phyloP scores from a whole-genome alignment of 2,329 filamentous ascomycete species.

The Pezicula carpinea region DNA sequence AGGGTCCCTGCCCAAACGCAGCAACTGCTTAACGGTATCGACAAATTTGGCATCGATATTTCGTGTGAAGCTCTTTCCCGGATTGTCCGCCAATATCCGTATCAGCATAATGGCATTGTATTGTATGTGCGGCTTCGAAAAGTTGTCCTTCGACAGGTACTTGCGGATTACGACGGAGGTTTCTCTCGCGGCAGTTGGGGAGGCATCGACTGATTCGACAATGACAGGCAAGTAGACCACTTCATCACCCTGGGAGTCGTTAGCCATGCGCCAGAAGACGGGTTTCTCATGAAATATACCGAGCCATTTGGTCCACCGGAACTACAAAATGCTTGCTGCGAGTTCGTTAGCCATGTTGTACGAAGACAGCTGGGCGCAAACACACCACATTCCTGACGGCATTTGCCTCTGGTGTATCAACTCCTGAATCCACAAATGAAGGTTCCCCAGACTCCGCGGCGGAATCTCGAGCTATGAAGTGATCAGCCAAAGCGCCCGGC shows the following conservation, averaged over 20 bases:
- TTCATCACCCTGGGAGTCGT: conserved; percentile 65
- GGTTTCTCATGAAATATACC: conserved; percentile 33
- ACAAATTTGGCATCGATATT: conserved; percentile 85
- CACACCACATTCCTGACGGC: conserved; percentile 63
- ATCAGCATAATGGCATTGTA: conserved; percentile 97
- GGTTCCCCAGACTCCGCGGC: conserved; percentile 8
- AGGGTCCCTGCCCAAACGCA: conserved; percentile 66
- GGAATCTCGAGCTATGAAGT: conserved; percentile 9
- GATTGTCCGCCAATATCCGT: conserved; percentile 88
- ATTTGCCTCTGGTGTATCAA: conserved; percentile 63
- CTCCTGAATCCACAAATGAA: conserved; percentile 22
- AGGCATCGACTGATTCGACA: conserved; percentile 92
- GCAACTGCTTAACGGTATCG: conserved; percentile 66
- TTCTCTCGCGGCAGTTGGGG: conserved; percentile 76
- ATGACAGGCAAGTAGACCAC: conserved; percentile 89
- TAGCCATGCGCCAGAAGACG: conserved; percentile 5
- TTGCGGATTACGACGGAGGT: conserved; percentile 78
- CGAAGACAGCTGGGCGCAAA: conserved; percentile 9
- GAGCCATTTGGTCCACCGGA: conserved; percentile 56
- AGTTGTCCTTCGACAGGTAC: conserved; percentile 72
- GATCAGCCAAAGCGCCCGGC: conserved; percentile 1
- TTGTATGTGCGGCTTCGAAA: conserved; percentile 63
- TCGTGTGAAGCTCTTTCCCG: conserved; percentile 83
- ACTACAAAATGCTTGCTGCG: conserved; percentile 76
- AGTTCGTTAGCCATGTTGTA: conserved; percentile 6